phyloP scores from a whole-genome alignment of 2,329 filamentous ascomycete species.

The Acrodontium crateriforme region DNA sequence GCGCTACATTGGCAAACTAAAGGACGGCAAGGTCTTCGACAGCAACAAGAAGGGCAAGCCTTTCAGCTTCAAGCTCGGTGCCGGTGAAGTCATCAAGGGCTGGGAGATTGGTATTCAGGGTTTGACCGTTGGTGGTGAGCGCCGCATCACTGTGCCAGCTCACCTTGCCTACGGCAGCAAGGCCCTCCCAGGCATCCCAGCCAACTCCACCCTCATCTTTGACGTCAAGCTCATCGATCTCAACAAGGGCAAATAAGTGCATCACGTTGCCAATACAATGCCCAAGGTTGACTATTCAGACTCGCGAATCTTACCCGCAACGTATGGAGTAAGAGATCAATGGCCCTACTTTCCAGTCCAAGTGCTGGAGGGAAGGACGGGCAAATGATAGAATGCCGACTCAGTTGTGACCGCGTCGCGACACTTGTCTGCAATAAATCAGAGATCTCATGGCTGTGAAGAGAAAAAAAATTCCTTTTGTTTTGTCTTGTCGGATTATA shows the following conservation, averaged over 20 bases:
- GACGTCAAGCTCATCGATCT: slow-evolving; percentile 48
- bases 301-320: neutral
- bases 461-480: too few relatives aligned
- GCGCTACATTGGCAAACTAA: slow-evolving; percentile 92
- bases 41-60: slow-evolving; percentile 98
- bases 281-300: too few relatives aligned
- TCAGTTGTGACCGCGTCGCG: too few relatives aligned
- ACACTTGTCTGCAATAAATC: too few relatives aligned
- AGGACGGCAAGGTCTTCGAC: slow-evolving; percentile 91
- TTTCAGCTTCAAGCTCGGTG: slow-evolving; percentile 88
- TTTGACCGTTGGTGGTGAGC: slow-evolving; percentile 88
- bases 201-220: slow-evolving; percentile 83
- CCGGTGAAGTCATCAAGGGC: slow-evolving; percentile 94
- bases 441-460: too few relatives aligned
- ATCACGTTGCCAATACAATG: too few relatives aligned
- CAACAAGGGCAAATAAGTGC: slow-evolving; percentile 25
- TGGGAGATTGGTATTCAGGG: slow-evolving; percentile 92
- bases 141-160: slow-evolving; percentile 78
- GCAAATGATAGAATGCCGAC: too few relatives aligned
- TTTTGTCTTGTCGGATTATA: too few relatives aligned
- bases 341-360: slow-evolving; percentile 22
- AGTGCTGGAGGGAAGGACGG: slow-evolving; percentile 26
- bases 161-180: slow-evolving; percentile 81
- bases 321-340: too few relatives aligned
- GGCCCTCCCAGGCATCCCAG: slow-evolving; percentile 64